Evolutionary conservation across 495 filamentous ascomycete species (phyloP), one percentile per base, ranked within the genome.

Genomic region (Venustampulla echinocandica): DNA sequence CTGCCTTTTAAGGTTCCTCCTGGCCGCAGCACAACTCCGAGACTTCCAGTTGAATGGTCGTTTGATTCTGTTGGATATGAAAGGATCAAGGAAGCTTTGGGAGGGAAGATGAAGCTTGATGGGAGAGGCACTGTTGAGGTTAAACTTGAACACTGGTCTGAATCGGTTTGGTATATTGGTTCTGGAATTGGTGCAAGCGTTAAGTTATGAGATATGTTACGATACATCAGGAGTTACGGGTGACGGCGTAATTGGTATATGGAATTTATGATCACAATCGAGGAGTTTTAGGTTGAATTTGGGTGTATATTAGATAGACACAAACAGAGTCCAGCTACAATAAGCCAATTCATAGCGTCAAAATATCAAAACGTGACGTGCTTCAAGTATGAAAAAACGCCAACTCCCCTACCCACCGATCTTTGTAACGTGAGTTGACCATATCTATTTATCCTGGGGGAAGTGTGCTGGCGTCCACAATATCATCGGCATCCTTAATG

Each of bases 401-500:
- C 46, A 44, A 50, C 46, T 50, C 46, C 46, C 37, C n/a, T 30
- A 33, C 5, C 10, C n/a, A 35, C 14, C 27, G 33, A 20, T 22
- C 13, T 45, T 56, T 48, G 43, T 10, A 28, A 50, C 46, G 49
- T 50, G 43, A 54, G 50, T 46, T 44, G 38, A 24, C 40, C 28
- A 35, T 38, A 24, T 36, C 23, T 44, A 47, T 52, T 79, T 85
- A 98, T 62, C 92, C 92, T 46, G 92, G 92, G 45, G 92, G 92
- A 20, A 98, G 78, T 44, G 87, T 78, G 73, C 87, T 93, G 51
- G 81, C 82, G 68, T 98, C 92, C 18, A 98, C 90, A 56, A 96
- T 77, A 44, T 87, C 82, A 49, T 94, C 85, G 22, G 85, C 86
- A 27, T 94, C 90, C 57, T 95, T 93, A 55, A 84, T 75, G 7